Conservation (phyloP, 2,329 filamentous ascomycete genomes). For the Pseudocercospora pini-densiflorae region DNA sequence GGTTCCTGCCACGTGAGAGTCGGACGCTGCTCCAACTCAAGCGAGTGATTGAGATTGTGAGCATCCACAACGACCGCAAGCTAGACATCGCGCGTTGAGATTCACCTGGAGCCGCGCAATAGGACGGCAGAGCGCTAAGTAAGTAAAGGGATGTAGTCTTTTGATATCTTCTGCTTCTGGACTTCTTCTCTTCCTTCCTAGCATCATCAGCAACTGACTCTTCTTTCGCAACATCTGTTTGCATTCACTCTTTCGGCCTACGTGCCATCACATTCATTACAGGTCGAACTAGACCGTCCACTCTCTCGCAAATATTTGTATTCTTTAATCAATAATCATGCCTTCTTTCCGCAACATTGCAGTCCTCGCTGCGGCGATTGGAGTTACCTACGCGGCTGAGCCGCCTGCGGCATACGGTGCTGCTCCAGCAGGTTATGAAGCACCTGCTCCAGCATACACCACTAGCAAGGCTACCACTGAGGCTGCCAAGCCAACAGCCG, state of each 20-base stretch:
- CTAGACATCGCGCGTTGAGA: neutral
- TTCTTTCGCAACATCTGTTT: slow-evolving; percentile 5
- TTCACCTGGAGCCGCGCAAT: slow-evolving; percentile 1
- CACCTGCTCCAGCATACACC: neutral
- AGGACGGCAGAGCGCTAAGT: neutral
- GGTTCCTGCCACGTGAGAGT: neutral
- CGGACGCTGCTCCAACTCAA: neutral
- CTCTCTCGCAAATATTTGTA: slow-evolving; percentile 5
- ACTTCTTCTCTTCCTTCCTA: neutral
- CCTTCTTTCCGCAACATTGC: slow-evolving; percentile 12
- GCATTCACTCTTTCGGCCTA: slow-evolving; percentile 5
- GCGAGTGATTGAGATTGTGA: neutral
- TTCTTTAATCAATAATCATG: slow-evolving; percentile 12
- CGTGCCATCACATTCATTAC: slow-evolving; percentile 13
- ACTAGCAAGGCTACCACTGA: neutral
- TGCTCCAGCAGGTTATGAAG: neutral
- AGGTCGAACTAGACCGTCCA: slow-evolving; percentile 4
- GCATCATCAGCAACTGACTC: neutral
- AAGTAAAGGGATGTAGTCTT: neutral
- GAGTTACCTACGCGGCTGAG: slow-evolving; percentile 9
- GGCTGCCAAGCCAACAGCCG: neutral
- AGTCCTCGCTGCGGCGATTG: slow-evolving; percentile 5
- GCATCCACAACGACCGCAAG: neutral
- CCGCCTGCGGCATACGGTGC: slow-evolving; percentile 11
- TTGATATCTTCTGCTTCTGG: neutral